Conservation (phyloP, 1,284 basidiomycete genomes). For the Gymnopus androsaceus region DNA sequence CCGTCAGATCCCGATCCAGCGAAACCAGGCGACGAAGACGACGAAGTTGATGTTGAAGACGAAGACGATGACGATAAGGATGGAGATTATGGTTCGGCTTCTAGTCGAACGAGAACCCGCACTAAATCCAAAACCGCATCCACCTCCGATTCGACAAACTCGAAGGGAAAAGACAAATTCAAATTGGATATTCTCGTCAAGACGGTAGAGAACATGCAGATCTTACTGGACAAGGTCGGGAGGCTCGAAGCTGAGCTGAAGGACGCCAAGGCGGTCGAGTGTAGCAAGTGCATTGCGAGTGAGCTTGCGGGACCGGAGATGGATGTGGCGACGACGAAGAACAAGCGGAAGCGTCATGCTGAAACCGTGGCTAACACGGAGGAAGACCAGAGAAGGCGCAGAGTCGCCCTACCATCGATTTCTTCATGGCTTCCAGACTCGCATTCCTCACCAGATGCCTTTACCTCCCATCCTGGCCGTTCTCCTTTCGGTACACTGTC, state of each 20-base stretch:
- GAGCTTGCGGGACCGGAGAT: no score
- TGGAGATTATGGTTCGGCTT: constrained; percentile 21
- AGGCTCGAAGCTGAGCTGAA: constrained; percentile 32
- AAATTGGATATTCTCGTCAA: constrained; percentile 79
- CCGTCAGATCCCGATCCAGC: not conserved
- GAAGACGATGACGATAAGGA: constrained; percentile 33
- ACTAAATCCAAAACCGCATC: constrained; percentile 26
- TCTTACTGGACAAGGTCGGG: constrained; percentile 54
- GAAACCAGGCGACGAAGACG: constrained; percentile 25
- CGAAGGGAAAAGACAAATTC: constrained; percentile 66
- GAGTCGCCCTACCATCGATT: constrained; percentile 11
- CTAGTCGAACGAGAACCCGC: constrained; percentile 8
- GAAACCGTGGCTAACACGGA: no score
- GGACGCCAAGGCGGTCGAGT: constrained; percentile 22
- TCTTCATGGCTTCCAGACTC: constrained; percentile 39
- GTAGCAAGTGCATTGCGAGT: not conserved
- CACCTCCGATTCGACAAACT: not conserved
- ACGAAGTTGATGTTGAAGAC: constrained; percentile 28
- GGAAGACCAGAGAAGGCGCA: not conserved
- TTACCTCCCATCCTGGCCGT: not conserved
- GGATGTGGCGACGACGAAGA: no score
- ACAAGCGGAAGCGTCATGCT: constrained; percentile 1
- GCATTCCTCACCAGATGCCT: constrained; percentile 8
- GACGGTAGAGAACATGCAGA: constrained; percentile 70
- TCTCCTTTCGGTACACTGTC: constrained; percentile 6